Percentiles rank a stretch among this genome's conserved stretches.
phyloP scores from a whole-genome alignment of 1,139 yeast species.

The Hansenula lynferdii region DNA sequence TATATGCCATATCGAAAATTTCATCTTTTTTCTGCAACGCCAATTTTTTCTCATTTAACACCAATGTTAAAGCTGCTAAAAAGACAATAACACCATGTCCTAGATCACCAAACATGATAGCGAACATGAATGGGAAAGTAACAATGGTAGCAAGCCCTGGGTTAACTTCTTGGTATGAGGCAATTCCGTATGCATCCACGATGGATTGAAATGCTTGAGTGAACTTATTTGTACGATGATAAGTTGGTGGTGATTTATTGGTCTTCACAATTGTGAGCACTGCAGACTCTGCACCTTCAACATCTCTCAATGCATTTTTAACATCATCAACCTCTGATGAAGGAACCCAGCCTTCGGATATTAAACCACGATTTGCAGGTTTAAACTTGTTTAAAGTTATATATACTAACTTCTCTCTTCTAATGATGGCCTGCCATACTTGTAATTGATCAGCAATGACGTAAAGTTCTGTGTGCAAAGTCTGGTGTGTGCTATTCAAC shows the following conservation, averaged over 20 bases:
- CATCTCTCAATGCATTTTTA: conserved; percentile 31
- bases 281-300: conserved; percentile 46
- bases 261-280: conserved; percentile 62
- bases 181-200: conserved; percentile 78
- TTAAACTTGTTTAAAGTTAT: conserved; percentile 62
- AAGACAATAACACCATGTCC: conserved; percentile 73
- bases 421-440: conserved; percentile 64
- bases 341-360: conserved; percentile 84
- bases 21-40: conserved; percentile 66
- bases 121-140: conserved; percentile 84
- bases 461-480: conserved; percentile 63
- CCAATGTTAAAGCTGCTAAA: conserved; percentile 54
- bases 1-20: conserved; percentile 76
- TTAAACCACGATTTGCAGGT: conserved; percentile 59
- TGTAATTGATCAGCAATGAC: conserved; percentile 64
- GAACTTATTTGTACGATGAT: conserved; percentile 70
- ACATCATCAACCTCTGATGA: conserved; percentile 41
- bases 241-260: conserved; percentile 72
- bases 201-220: conserved; percentile 73
- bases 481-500: conserved; percentile 48
- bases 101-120: conserved; percentile 83
- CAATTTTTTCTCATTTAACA: conserved; percentile 55
- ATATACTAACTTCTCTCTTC: conserved; percentile 68
- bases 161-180: conserved; percentile 72
- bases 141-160: conserved; percentile 78